These are phyloP conservation scores for Penicillium polonicum DNA, from an alignment of 2,329 filamentous ascomycete genomes.

Conservation along the genomic window DNA sequence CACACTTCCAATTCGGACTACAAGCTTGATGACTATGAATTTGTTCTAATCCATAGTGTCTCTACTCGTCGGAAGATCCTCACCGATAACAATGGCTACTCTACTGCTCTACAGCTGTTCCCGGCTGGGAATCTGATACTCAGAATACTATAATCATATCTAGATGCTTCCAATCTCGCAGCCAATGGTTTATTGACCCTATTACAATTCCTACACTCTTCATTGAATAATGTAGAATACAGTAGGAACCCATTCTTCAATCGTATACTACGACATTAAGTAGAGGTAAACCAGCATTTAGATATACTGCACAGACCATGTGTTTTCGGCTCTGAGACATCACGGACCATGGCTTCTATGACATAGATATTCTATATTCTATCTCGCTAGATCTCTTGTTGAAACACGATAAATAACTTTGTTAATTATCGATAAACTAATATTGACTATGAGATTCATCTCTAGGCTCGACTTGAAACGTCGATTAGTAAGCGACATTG, in stretches of 20 bases:
- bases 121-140: background rate
- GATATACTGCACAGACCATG: background rate
- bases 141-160: background rate
- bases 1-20: background rate
- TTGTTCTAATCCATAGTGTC: background rate
- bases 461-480: background rate
- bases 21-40: background rate
- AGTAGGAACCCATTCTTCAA: no score
- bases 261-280: no score
- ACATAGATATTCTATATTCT: no score
- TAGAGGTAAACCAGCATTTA: no score
- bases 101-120: no score
- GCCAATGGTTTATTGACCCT: background rate
- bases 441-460: background rate
- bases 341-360: background rate
- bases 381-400: background rate
- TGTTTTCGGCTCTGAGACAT: background rate
- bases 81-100: no score
- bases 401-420: background rate
- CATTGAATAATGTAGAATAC: accelerated
- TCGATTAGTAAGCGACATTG: background rate
- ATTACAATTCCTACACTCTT: background rate
- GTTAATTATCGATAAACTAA: background rate
- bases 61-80: background rate
- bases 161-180: background rate